Base-by-base conservation (phyloP, 768 basidiomycete species). In the Tylopilus cervinicoccineus region DNA sequence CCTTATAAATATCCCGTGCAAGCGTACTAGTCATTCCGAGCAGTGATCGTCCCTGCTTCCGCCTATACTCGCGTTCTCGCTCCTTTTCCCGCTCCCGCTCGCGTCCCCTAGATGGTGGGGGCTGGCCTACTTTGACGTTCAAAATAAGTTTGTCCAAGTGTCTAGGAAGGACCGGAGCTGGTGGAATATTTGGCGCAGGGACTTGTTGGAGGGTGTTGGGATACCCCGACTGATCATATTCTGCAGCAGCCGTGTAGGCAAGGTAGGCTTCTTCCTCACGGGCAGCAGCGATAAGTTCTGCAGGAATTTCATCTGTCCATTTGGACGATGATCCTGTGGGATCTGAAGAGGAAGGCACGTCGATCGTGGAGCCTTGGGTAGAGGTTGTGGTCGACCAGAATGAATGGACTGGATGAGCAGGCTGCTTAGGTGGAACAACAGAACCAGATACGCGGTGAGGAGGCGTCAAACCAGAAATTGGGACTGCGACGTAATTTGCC, bases 71-170 rank as follows among this genome's bases (percentile, higher is more conserved):
- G 42, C 59, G 60, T 49, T 68, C 66, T 39, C 59, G 57, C 36
- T 67, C 57, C 50, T 64, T 59, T 27, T 72, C 72, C 50, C 70
- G 50, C 60, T 69, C 50, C 61, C 72, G 48, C 58, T 70, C 56
- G 31, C 70, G 56, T 38, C 69, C 52, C 57, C 63, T 45, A 53
- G 50, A 56, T 20, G 51, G 68, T 55, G 56, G 75, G 60, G 59
- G 63, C 48, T 56, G 66, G 31, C 55, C 68, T 27, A 40, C 66
- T 57, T 57, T 69, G 10, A 66, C 64, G 49, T 98, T 98, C 52
- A 99, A 70, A 49, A 97, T 96, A 41, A 96, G 83, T 60, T 93
- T 93, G 61, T 98, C 94, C 34, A 99, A 73, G 60, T 97, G 92
- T 1, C 93, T 73, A 0, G 96, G 96, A 37, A 98, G 76, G 2